Evolutionary conservation across 257 asterid genomes (phyloP).

Genomic region (Osmanthus fragrans): DNA sequence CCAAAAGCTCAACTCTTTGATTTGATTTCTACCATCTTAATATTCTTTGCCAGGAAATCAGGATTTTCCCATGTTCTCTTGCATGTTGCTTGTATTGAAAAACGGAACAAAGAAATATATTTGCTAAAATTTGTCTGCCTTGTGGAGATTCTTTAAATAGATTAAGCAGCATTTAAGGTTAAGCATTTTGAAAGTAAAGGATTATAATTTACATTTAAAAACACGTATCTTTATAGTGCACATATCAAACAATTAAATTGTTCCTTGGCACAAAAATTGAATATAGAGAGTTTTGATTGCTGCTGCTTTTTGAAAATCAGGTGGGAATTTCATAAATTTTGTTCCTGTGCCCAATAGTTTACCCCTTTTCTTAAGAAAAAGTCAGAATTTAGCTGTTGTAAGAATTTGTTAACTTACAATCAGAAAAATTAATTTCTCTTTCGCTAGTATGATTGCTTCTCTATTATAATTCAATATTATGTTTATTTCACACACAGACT

Average conservation of each 20-base stretch:
- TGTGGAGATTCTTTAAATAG: not conserved
- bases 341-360: not conserved
- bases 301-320: not conserved
- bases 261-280: not conserved
- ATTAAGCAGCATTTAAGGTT: not conserved
- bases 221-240: not conserved
- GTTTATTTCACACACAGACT: slow-evolving; percentile 23
- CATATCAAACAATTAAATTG: not conserved
- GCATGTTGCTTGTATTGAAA: not conserved
- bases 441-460: not conserved
- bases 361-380: not conserved
- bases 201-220: not conserved
- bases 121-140: not conserved
- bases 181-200: not conserved
- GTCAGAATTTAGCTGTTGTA: not conserved
- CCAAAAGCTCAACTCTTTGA: not conserved
- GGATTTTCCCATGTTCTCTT: slow-evolving; percentile 3
- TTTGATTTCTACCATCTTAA: not conserved
- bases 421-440: not conserved
- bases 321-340: slow-evolving; percentile 4
- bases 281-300: not conserved
- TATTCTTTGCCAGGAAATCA: not conserved
- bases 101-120: not conserved
- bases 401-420: not conserved
- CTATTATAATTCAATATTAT: not conserved